phyloP scores from a whole-genome alignment of 176 grass and related monocot species.

The Bromus sterilis region DNA sequence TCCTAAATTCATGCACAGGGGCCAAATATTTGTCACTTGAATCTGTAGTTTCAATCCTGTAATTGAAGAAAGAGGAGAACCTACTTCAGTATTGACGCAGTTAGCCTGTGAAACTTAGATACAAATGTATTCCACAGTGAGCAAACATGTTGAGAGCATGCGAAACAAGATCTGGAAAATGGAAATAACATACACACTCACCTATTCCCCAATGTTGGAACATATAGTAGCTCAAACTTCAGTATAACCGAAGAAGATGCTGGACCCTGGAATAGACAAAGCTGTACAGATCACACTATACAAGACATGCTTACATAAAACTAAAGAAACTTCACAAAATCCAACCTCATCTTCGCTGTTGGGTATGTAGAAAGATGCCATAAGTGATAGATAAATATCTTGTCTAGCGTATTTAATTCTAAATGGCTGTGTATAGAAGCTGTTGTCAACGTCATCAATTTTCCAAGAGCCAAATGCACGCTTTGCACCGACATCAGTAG shows the following conservation, averaged over 20 bases:
- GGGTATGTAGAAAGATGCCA: slow-evolving; percentile 89
- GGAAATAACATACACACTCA: slow-evolving; percentile 22
- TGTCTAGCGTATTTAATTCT: slow-evolving; percentile 86
- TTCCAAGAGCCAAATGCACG: slow-evolving; percentile 67
- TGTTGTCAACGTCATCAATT: slow-evolving; percentile 79
- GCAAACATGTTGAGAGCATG: not conserved
- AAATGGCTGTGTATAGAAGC: slow-evolving; percentile 89
- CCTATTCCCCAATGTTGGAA: slow-evolving; percentile 41
- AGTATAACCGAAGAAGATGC: slow-evolving; percentile 63
- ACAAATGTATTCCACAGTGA: not conserved
- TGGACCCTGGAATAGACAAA: slow-evolving; percentile 52
- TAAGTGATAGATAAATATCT: slow-evolving; percentile 80
- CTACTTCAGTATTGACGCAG: slow-evolving; percentile 14
- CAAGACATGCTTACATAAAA: not conserved
- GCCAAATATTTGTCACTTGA: slow-evolving; percentile 48
- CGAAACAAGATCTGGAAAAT: not conserved
- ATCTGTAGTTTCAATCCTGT: slow-evolving; percentile 53
- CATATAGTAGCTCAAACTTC: slow-evolving; percentile 88
- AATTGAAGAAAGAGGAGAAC: slow-evolving; percentile 29
- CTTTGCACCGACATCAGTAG: slow-evolving; percentile 54
- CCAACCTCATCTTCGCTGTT: slow-evolving; percentile 68
- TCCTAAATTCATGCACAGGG: slow-evolving; percentile 85
- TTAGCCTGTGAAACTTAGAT: not conserved
- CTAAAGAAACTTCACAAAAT: slow-evolving; percentile 11
- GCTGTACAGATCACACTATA: not conserved